Conservation (phyloP, 2,329 filamentous ascomycete species). For the Malbranchea zuffiana region DNA sequence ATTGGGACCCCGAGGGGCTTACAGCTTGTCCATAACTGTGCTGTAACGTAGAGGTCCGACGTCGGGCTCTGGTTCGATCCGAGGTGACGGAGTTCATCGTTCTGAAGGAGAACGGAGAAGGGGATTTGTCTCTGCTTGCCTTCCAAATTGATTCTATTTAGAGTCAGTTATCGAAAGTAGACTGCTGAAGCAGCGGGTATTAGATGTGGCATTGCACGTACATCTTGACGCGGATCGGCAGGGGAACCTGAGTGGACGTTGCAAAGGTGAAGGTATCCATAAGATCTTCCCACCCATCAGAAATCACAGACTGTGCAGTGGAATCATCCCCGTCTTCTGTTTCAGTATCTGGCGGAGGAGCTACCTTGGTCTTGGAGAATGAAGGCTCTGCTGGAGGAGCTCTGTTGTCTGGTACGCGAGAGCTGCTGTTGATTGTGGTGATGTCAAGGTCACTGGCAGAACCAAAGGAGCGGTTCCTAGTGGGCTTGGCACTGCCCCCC, state of each 20-base stretch:
- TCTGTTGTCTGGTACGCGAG: not conserved
- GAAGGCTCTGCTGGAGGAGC: not conserved
- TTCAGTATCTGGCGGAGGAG: not conserved
- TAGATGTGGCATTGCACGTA: conserved; percentile 27
- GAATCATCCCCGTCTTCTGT: conserved; percentile 6
- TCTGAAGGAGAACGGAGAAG: conserved; percentile 65
- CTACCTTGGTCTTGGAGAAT: not conserved
- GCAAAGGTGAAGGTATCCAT: conserved; percentile 98
- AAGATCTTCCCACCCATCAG: conserved; percentile 8
- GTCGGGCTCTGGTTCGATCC: conserved; percentile 72
- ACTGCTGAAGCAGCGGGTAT: not conserved
- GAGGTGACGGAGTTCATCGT: conserved; percentile 71
- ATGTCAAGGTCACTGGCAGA: conserved; percentile 7
- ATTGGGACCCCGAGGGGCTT: conserved; percentile 87
- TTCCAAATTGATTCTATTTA: conserved; percentile 58
- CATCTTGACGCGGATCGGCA: conserved; percentile 57
- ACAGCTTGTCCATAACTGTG: conserved; percentile 89
- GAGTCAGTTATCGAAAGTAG: too few relatives aligned
- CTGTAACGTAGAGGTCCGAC: conserved; percentile 87
- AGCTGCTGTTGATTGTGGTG: not conserved
- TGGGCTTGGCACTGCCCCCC: conserved; percentile 2
- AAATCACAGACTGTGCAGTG: conserved; percentile 2
- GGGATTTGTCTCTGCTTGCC: conserved; percentile 64
- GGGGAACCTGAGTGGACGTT: conserved; percentile 70
- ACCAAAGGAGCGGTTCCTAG: conserved; percentile 1